Conservation (phyloP, 2,329 filamentous ascomycete genomes). For the Rasamsonia emersonii region DNA sequence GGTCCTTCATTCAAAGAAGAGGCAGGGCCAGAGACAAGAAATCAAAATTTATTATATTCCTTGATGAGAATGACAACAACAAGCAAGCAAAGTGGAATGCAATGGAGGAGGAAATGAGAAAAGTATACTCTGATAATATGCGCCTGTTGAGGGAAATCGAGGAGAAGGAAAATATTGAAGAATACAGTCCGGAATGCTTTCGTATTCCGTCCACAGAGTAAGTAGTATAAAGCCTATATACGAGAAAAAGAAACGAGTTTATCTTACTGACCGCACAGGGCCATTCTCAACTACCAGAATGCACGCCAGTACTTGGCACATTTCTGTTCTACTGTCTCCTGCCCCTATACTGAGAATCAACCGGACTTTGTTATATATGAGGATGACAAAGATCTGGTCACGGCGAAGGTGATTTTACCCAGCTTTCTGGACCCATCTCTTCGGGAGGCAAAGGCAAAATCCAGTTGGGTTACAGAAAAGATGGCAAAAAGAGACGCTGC, state of each 20-base stretch:
- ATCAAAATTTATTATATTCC: conserved; percentile 49
- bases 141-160: conserved; percentile 42
- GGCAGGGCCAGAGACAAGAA: conserved; percentile 51
- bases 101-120: conserved; percentile 66
- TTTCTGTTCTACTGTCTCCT: conserved; percentile 61
- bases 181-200: conserved; percentile 31
- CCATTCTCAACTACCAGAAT: conserved; percentile 62
- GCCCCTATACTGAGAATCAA: conserved; percentile 53
- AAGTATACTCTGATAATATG: conserved; percentile 57
- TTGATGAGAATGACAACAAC: conserved; percentile 24
- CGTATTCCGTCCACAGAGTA: conserved; percentile 37
- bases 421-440: conserved; percentile 56
- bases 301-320: conserved; percentile 70
- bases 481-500: conserved; percentile 73
- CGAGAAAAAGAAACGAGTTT: too few species aligned
- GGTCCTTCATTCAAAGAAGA: conserved; percentile 57
- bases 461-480: conserved; percentile 60
- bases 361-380: conserved; percentile 58
- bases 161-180: conserved; percentile 41
- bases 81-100: conserved; percentile 49
- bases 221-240: conserved; percentile 17
- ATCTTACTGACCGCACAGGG: conserved; percentile 33
- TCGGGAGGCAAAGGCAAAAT: conserved; percentile 44
- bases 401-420: conserved; percentile 62
- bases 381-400: conserved; percentile 14